phyloP scores from a whole-genome alignment of 306 rosid species.

The Lathyrus sativus region DNA sequence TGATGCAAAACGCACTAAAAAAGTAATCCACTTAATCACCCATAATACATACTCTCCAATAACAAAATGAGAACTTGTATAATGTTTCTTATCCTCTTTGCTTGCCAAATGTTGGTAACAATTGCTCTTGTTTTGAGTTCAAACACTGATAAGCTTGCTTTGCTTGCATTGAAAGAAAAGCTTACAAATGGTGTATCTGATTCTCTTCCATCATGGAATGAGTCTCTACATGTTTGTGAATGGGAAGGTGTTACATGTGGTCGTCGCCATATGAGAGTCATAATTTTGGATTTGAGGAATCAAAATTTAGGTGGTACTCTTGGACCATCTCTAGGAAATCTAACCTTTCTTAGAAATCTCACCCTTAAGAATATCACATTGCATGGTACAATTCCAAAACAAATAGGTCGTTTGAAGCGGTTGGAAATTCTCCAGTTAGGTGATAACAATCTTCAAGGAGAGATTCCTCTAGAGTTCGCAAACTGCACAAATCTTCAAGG shows the following conservation, averaged over 20 bases:
- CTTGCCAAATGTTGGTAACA: not conserved
- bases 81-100: not conserved
- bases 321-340: not conserved
- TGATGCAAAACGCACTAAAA: too few relatives aligned
- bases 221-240: too few relatives aligned
- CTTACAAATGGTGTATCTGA: too few relatives aligned
- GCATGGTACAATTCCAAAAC: not conserved
- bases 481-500: not conserved
- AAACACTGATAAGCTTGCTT: not conserved
- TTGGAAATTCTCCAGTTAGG: not conserved
- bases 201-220: too few relatives aligned
- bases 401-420: not conserved
- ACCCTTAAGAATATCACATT: not conserved
- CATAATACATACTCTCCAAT: not conserved
- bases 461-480: not conserved
- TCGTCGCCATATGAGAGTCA: not conserved
- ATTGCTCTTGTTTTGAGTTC: not conserved
- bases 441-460: not conserved
- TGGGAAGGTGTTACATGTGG: not conserved
- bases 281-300: not conserved
- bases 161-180: too few relatives aligned
- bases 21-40: too few relatives aligned
- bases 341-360: not conserved
- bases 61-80: not conserved
- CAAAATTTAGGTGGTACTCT: not conserved